Percentiles rank a stretch among this genome's conserved stretches.
phyloP scores from a whole-genome alignment of 345 rosid species.

The Aquilaria malaccensis region DNA sequence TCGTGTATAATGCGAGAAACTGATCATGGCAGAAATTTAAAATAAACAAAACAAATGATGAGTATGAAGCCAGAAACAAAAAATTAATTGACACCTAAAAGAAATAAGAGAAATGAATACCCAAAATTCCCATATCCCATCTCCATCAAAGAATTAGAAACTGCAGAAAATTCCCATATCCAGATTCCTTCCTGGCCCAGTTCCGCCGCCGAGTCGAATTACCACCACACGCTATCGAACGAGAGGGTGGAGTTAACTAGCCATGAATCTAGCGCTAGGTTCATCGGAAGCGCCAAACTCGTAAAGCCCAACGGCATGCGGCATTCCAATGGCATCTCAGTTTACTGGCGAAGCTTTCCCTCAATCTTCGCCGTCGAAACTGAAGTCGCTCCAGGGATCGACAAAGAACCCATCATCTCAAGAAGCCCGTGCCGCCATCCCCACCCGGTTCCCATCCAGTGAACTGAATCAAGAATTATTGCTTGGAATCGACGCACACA shows the following conservation, averaged over 20 bases:
- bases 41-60: too few relatives aligned
- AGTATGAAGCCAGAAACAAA: too few relatives aligned
- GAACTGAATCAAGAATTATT: too few relatives aligned
- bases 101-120: too few relatives aligned
- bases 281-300: constrained; percentile 34
- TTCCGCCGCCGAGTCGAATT: constrained; percentile 14
- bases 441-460: constrained; percentile 41
- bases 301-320: constrained; percentile 30
- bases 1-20: too few relatives aligned
- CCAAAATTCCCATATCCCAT: too few relatives aligned
- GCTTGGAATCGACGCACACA: too few relatives aligned
- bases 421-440: constrained; percentile 31
- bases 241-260: constrained; percentile 26
- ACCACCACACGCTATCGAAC: constrained; percentile 30
- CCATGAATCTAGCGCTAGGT: constrained; percentile 17
- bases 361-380: constrained; percentile 65
- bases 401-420: constrained; percentile 57
- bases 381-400: constrained; percentile 68
- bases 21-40: too few relatives aligned
- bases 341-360: constrained; percentile 49
- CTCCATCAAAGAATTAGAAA: too few relatives aligned
- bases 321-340: constrained; percentile 64
- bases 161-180: constrained; percentile 4
- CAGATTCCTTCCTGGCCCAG: constrained; percentile 31
- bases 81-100: too few relatives aligned